Evolutionary conservation across 345 rosid species (phyloP).

Genomic region (Salix viminalis): DNA sequence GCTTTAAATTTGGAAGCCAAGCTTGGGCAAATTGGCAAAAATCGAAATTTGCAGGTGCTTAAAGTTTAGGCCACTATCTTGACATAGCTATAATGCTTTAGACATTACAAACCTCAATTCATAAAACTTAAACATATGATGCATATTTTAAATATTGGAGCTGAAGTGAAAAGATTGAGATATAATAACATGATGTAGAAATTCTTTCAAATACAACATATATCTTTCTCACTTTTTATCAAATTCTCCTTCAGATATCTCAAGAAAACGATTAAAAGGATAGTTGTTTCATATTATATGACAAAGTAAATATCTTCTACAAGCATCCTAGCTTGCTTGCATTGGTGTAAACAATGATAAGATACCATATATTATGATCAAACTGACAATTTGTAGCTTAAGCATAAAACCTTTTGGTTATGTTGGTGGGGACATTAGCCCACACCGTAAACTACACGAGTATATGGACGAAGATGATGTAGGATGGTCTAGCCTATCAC

Average conservation of each 20-base stretch:
- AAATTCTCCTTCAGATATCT: neutral
- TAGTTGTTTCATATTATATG: too few species aligned
- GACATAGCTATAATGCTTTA: too few species aligned
- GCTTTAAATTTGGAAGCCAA: neutral
- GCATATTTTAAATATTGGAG: too few species aligned
- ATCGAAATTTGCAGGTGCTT: neutral
- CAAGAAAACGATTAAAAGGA: too few species aligned
- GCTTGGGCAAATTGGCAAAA: neutral
- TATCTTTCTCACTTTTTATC: neutral
- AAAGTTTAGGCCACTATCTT: neutral
- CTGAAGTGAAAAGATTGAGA: too few species aligned
- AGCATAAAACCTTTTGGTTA: neutral
- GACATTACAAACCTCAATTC: too few species aligned
- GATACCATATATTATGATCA: neutral
- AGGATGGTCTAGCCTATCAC: too few species aligned
- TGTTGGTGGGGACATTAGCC: too few species aligned
- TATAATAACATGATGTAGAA: neutral
- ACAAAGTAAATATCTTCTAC: neutral
- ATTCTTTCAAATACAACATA: neutral
- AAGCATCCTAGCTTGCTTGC: neutral
- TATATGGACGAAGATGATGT: too few species aligned
- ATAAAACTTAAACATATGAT: too few species aligned
- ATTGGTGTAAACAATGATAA: neutral
- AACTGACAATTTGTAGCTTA: neutral
- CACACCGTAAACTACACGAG: too few species aligned